A percentile compares a stretch with the other conserved stretches of the same genome.
Conservation (phyloP, 257 asterid genomes). For the Primulina eburnea region DNA sequence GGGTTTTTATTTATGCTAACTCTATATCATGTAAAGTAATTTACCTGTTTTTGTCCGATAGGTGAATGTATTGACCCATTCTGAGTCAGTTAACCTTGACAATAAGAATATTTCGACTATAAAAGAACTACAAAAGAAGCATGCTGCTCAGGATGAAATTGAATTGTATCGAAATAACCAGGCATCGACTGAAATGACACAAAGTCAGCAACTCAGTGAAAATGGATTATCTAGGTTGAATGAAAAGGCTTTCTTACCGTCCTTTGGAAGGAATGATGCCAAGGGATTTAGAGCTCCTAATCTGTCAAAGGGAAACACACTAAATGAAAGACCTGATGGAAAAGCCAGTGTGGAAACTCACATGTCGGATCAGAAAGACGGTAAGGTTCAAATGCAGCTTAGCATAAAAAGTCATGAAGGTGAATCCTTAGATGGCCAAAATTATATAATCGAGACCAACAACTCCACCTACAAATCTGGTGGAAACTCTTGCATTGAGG, state of each 20-base stretch:
- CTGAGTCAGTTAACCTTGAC: constrained; percentile 30
- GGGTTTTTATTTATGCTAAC: neutral
- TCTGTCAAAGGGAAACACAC: constrained; percentile 24
- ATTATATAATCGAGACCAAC: constrained; percentile 19
- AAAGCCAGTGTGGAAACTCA: constrained; percentile 17
- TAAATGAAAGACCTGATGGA: constrained; percentile 17
- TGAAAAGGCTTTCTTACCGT: constrained; percentile 17
- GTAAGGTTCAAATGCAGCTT: neutral
- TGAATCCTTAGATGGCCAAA: constrained; percentile 14
- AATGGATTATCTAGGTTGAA: constrained; percentile 24
- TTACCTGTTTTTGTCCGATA: constrained; percentile 26
- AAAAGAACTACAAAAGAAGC: constrained; percentile 37
- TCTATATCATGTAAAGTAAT: neutral
- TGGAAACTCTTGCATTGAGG: constrained; percentile 16
- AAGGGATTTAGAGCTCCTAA: constrained; percentile 15
- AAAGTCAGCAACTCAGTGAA: constrained; percentile 30
- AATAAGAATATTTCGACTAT: constrained; percentile 33
- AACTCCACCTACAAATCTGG: neutral
- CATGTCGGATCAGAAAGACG: constrained; percentile 9
- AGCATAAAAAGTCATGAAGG: constrained; percentile 8
- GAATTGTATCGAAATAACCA: constrained; percentile 36
- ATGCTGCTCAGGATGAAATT: constrained; percentile 52
- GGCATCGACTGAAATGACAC: constrained; percentile 19
- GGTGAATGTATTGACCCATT: constrained; percentile 88
- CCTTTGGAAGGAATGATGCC: constrained; percentile 18